Evolutionary conservation across 2,329 filamentous ascomycete species (phyloP).

Genomic region (Sclerotinia trifoliorum): DNA sequence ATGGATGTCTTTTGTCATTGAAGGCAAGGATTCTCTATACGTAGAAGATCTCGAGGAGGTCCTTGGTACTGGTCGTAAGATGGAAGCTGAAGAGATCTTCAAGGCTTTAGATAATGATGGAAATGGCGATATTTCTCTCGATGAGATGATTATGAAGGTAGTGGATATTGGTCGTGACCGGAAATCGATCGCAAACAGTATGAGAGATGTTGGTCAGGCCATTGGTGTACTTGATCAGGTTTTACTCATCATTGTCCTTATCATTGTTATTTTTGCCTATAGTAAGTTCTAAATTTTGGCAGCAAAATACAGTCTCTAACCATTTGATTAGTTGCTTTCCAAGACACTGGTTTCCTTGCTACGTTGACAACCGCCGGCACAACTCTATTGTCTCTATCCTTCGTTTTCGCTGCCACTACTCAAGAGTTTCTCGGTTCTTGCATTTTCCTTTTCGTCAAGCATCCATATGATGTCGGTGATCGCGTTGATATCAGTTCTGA

Average conservation of each 20-base stretch:
- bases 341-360: slow-evolving; percentile 80
- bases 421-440: slow-evolving; percentile 97
- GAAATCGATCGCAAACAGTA: slow-evolving; percentile 85
- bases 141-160: slow-evolving; percentile 80
- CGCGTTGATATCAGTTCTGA: slow-evolving; percentile 75
- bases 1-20: slow-evolving; percentile 97
- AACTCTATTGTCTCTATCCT: slow-evolving; percentile 89
- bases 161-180: slow-evolving; percentile 81
- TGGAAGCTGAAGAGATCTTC: slow-evolving; percentile 86
- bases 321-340: slow-evolving; percentile 65
- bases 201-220: slow-evolving; percentile 96
- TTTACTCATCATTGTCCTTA: slow-evolving; percentile 74
- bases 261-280: slow-evolving; percentile 82
- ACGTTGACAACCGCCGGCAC: slow-evolving; percentile 89
- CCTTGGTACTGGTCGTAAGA: slow-evolving; percentile 69
- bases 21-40: slow-evolving; percentile 77
- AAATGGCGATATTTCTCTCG: slow-evolving; percentile 91
- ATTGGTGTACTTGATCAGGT: slow-evolving; percentile 88
- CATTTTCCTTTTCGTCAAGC: slow-evolving; percentile 98
- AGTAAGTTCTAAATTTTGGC: slow-evolving; percentile 48
- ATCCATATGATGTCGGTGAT: slow-evolving; percentile 94
- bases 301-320: slow-evolving; percentile 31
- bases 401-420: slow-evolving; percentile 87
- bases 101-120: slow-evolving; percentile 75
- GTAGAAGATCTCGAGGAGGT: slow-evolving; percentile 85